Percentiles rank a stretch among this genome's conserved stretches.
phyloP scores from a whole-genome alignment of 306 rosid species.

The Herpetospermum pedunculosum region DNA sequence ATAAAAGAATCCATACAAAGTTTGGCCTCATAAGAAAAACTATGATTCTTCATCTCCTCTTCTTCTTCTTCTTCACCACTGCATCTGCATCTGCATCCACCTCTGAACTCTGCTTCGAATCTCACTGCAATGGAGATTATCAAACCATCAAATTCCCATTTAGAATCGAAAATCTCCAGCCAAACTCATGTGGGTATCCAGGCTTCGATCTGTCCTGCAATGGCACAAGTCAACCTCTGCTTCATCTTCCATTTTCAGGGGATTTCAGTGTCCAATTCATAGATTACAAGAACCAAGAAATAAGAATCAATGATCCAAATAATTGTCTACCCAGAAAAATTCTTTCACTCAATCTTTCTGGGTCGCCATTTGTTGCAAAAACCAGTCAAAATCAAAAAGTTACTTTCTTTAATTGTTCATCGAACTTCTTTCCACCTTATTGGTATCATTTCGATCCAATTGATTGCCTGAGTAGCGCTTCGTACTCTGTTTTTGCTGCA shows the following conservation, averaged over 20 bases:
- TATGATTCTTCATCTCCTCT: conserved; percentile 9
- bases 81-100: too few relatives aligned
- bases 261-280: conserved; percentile 33
- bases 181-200: conserved; percentile 37
- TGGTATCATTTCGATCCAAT: conserved; percentile 26
- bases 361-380: conserved; percentile 31
- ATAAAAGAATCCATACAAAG: not conserved
- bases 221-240: conserved; percentile 19
- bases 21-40: not conserved
- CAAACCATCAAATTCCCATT: conserved; percentile 49
- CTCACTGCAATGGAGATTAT: conserved; percentile 16
- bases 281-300: conserved; percentile 44
- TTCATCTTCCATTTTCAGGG: conserved; percentile 33
- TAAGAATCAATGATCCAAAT: conserved; percentile 58
- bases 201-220: conserved; percentile 46
- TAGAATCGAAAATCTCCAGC: conserved; percentile 15
- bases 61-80: conserved; percentile 15
- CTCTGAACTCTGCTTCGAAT: conserved; percentile 28
- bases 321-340: conserved; percentile 50
- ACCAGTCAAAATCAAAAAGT: conserved; percentile 23
- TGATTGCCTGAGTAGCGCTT: conserved; percentile 33
- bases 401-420: conserved; percentile 65
- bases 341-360: conserved; percentile 36
- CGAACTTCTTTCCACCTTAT: not conserved
- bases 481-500: conserved; percentile 32